Conservation (phyloP, 1,139 yeast genomes). For the Magnusiomyces paraingens region DNA sequence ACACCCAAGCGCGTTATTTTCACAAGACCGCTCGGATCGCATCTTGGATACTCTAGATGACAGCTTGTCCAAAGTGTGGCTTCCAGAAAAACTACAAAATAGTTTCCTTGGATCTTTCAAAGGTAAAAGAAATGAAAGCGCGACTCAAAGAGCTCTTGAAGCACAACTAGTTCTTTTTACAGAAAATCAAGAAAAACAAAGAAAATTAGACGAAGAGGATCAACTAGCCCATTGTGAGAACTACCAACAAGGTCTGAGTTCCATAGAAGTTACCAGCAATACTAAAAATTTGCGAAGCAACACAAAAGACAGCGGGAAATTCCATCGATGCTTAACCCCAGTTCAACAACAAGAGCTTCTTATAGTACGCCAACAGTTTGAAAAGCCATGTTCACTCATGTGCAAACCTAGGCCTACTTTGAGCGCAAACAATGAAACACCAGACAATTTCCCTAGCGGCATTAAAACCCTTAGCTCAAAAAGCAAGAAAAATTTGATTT, state of each 20-base stretch:
- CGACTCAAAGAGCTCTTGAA: conserved; percentile 2
- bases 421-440: neutral
- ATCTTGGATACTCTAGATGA: conserved; percentile 15
- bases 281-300: neutral
- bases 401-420: neutral
- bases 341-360: neutral
- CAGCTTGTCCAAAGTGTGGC: conserved; percentile 10
- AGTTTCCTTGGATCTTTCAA: conserved; percentile 7
- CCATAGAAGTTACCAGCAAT: neutral
- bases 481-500: no score
- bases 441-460: neutral
- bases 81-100: conserved; percentile 14
- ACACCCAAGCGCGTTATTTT: conserved; percentile 11
- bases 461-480: neutral
- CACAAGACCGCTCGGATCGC: conserved; percentile 10
- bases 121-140: neutral
- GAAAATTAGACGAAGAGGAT: neutral
- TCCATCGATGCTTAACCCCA: neutral
- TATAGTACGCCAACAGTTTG: neutral
- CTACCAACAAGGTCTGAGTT: neutral
- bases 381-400: neutral
- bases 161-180: neutral
- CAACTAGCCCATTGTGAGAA: neutral
- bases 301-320: neutral
- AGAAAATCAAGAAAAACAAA: neutral